Conservation (phyloP, 345 rosid species). For the Melaleuca alternifolia region DNA sequence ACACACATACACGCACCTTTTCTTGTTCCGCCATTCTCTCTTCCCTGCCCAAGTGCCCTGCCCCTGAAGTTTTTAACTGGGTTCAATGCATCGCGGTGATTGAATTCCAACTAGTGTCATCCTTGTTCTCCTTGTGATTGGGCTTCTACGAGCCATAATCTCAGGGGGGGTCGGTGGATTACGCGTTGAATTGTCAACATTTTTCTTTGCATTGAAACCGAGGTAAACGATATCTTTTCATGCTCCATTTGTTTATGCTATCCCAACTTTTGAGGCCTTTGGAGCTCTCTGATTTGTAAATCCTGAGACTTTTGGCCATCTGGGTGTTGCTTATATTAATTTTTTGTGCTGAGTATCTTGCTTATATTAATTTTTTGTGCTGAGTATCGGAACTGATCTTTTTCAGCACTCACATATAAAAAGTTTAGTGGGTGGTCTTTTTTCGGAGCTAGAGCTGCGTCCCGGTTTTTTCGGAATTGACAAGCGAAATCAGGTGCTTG, state of each 20-base stretch:
- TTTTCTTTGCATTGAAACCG: constrained; percentile 45
- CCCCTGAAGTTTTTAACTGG: background rate
- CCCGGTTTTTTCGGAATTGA: background rate
- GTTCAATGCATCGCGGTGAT: background rate
- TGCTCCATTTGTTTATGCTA: background rate
- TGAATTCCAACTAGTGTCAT: background rate
- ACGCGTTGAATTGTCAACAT: constrained; percentile 16
- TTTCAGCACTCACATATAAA: constrained; percentile 4
- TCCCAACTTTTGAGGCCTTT: constrained; percentile 12
- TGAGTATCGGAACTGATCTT: constrained; percentile 12
- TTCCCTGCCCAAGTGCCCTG: background rate
- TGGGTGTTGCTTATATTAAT: constrained; percentile 14
- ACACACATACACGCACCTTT: constrained; percentile 3
- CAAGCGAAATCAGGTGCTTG: background rate
- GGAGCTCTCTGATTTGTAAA: constrained; percentile 14
- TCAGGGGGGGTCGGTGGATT: constrained; percentile 46
- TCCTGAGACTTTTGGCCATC: constrained; percentile 13
- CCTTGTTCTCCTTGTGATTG: constrained; percentile 1
- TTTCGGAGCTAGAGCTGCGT: constrained; percentile 3
- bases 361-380: constrained; percentile 5
- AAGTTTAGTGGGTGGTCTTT: constrained; percentile 8
- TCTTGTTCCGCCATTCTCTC: constrained; percentile 44
- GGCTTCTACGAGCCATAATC: constrained; percentile 18
- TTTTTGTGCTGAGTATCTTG: constrained; percentile 4
- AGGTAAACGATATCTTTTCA: constrained; percentile 20